phyloP scores from a whole-genome alignment of 2,329 filamentous ascomycete genomes.

The Capronia americana region DNA sequence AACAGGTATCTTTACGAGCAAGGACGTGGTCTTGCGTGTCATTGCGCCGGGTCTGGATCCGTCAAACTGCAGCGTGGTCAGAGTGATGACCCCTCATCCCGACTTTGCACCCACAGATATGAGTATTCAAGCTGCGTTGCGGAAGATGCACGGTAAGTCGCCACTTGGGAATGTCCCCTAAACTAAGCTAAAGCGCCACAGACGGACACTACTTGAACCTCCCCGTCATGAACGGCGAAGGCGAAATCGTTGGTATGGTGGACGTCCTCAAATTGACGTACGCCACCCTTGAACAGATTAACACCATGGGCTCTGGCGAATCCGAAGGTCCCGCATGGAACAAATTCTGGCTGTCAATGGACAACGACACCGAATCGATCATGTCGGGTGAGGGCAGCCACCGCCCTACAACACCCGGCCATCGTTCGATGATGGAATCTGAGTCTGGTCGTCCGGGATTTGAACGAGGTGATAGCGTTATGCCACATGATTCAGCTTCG shows the following conservation, averaged over 20 bases:
- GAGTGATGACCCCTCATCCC: slow-evolving; percentile 98
- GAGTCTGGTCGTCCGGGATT: slow-evolving; percentile 68
- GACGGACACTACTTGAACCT: slow-evolving; percentile 98
- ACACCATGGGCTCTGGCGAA: slow-evolving; percentile 87
- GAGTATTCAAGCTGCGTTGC: slow-evolving; percentile 96
- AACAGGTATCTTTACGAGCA: slow-evolving; percentile 99
- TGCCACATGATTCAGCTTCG: slow-evolving; percentile 92
- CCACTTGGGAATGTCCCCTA: background rate
- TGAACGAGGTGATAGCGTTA: slow-evolving; percentile 81
- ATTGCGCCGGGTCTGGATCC: slow-evolving; percentile 97
- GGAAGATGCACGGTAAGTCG: slow-evolving; percentile 95
- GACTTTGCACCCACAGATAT: slow-evolving; percentile 99
- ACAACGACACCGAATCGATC: slow-evolving; percentile 94
- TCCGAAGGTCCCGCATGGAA: slow-evolving; percentile 98
- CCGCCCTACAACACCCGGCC: slow-evolving; percentile 70
- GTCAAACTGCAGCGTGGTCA: slow-evolving; percentile 92
- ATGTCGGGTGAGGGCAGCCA: slow-evolving; percentile 88
- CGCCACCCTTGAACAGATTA: slow-evolving; percentile 88
- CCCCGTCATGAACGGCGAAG: slow-evolving; percentile 95
- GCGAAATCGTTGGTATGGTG: slow-evolving; percentile 99
- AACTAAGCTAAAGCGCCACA: slow-evolving; percentile 47
- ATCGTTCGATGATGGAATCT: slow-evolving; percentile 81
- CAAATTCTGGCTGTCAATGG: slow-evolving; percentile 98
- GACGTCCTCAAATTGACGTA: slow-evolving; percentile 98
- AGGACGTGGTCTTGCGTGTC: slow-evolving; percentile 96